Evolutionary conservation across 805 yeast species (phyloP).

Genomic region (Spencermartinsiella europaea): DNA sequence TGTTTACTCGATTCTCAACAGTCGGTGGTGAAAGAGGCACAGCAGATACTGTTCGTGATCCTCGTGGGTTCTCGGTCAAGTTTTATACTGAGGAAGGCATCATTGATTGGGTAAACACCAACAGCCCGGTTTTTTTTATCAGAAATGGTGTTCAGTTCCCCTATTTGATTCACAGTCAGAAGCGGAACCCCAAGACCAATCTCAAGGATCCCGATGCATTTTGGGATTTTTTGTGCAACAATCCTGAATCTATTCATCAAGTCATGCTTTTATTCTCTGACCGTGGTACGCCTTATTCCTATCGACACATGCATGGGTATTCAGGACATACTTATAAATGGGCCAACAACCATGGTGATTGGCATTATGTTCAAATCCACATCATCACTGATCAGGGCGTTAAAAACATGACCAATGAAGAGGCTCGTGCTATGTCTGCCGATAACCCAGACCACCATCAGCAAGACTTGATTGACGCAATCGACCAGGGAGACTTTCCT

Average conservation of each 20-base stretch:
- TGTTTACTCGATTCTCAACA: constrained; percentile 72
- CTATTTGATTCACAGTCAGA: constrained; percentile 82
- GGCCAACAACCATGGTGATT: constrained; percentile 61
- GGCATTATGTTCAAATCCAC: constrained; percentile 77
- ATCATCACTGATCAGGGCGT: constrained; percentile 61
- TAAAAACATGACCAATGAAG: constrained; percentile 36
- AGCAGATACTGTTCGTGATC: constrained; percentile 81
- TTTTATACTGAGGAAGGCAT: constrained; percentile 81
- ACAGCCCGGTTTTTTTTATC: constrained; percentile 79
- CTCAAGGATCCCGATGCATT: constrained; percentile 75
- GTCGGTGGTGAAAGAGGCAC: constrained; percentile 84
- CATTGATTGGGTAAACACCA: constrained; percentile 79
- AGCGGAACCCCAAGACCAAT: constrained; percentile 76
- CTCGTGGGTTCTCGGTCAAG: constrained; percentile 79
- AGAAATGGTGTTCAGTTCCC: constrained; percentile 87
- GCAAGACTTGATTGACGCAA: constrained; percentile 71
- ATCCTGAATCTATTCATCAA: constrained; percentile 73
- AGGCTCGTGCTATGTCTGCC: constrained; percentile 49
- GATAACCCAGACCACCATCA: constrained; percentile 75
- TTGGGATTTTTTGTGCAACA: constrained; percentile 75
- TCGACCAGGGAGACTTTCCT: constrained; percentile 73
- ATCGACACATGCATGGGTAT: constrained; percentile 77
- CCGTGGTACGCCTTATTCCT: constrained; percentile 75
- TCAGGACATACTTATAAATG: constrained; percentile 83
- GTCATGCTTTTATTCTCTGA: constrained; percentile 68